phyloP scores from a whole-genome alignment of 2,329 filamentous ascomycete genomes.

The Pseudocercospora vitis region DNA sequence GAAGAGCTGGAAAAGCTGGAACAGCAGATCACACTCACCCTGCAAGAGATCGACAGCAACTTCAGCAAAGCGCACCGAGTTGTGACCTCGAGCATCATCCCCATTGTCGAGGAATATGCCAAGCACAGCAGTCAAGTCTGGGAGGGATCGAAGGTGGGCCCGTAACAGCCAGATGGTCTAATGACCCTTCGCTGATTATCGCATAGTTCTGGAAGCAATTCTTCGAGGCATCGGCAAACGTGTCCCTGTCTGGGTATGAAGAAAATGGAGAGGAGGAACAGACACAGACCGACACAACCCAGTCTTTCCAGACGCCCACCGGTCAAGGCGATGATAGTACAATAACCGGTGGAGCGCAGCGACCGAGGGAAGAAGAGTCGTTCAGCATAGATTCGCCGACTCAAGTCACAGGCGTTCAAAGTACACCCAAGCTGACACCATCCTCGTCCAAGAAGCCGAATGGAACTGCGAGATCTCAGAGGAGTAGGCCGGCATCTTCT shows the following conservation, averaged over 20 bases:
- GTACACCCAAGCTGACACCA: constrained; percentile 57
- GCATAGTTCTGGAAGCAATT: constrained; percentile 98
- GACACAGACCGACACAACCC: constrained; percentile 42
- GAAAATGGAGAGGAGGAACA: constrained; percentile 64
- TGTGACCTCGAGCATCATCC: constrained; percentile 88
- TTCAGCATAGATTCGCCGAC: constrained; percentile 65
- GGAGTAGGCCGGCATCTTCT: constrained; percentile 21
- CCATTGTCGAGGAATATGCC: constrained; percentile 91
- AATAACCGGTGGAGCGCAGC: constrained; percentile 37
- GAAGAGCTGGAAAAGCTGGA: constrained; percentile 95
- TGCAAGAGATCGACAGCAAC: constrained; percentile 99
- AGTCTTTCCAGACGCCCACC: constrained; percentile 34
- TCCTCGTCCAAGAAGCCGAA: constrained; percentile 38
- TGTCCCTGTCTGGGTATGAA: constrained; percentile 92
- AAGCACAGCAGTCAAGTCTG: constrained; percentile 92
- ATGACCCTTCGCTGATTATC: constrained; percentile 10
- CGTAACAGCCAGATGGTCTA: neutral
- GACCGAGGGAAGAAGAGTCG: constrained; percentile 48
- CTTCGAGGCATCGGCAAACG: constrained; percentile 97
- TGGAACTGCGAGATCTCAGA: constrained; percentile 31
- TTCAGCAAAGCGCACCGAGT: constrained; percentile 96
- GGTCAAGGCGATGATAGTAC: constrained; percentile 30
- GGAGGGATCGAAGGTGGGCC: constrained; percentile 86
- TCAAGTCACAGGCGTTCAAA: constrained; percentile 50
- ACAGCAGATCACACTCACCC: constrained; percentile 91